Percentiles rank a stretch among this genome's conserved stretches.
Evolutionary conservation across 108 stramenopile genomes (phyloP).

Genomic region (Skeletonema tropicum): DNA sequence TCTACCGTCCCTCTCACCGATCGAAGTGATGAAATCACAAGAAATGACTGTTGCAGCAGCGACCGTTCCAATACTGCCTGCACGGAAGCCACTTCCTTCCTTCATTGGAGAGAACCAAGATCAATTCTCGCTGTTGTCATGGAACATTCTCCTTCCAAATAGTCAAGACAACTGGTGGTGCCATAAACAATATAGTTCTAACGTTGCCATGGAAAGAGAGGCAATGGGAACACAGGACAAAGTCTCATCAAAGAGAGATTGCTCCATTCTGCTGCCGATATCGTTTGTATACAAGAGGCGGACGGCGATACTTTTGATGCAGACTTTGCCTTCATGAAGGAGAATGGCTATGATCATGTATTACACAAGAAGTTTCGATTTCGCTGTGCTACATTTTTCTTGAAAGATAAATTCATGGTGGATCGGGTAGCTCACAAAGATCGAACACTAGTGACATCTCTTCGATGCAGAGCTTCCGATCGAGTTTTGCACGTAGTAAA

Average conservation of each 20-base stretch:
- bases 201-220: conserved; percentile 53
- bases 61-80: conserved; percentile 29
- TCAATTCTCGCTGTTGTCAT: conserved; percentile 48
- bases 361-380: conserved; percentile 77
- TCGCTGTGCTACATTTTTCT: conserved; percentile 89
- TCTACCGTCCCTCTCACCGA: conserved; percentile 13
- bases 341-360: conserved; percentile 70
- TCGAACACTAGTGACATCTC: conserved; percentile 78
- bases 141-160: conserved; percentile 63
- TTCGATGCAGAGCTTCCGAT: conserved; percentile 31
- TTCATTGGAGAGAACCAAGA: conserved; percentile 5
- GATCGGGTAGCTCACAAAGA: conserved; percentile 86
- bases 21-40: neutral
- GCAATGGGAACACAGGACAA: conserved; percentile 49
- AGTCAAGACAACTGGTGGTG: conserved; percentile 62
- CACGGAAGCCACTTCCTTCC: conserved; percentile 24
- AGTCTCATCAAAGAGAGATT: conserved; percentile 46
- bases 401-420: conserved; percentile 55
- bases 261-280: conserved; percentile 60
- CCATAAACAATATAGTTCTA: conserved; percentile 49
- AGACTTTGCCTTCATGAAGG: conserved; percentile 86
- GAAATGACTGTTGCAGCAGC: neutral
- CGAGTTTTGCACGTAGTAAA: conserved; percentile 73
- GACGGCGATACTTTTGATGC: conserved; percentile 77
- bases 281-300: conserved; percentile 89